These are phyloP conservation scores for Falciphora oryzae DNA, from an alignment of 2,329 filamentous ascomycete genomes.

Conservation along the genomic window DNA sequence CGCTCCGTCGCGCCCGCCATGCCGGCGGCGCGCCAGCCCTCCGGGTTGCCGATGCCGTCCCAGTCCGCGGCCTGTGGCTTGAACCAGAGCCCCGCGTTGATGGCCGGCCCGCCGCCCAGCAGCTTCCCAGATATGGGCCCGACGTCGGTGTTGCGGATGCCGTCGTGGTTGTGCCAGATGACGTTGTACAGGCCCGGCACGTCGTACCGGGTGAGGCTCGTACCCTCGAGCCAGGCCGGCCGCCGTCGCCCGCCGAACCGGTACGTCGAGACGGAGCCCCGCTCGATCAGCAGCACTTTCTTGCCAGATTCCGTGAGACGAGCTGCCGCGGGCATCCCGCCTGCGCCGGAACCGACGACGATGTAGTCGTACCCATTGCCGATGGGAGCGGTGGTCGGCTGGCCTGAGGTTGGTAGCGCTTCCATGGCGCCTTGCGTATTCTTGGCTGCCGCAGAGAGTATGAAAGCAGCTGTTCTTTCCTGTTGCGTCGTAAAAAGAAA, in stretches of 20 bases:
- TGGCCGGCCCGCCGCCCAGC: conserved; percentile 59
- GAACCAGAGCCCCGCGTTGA: conserved; percentile 66
- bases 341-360: conserved; percentile 55
- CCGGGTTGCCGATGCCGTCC: conserved; percentile 61
- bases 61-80: conserved; percentile 61
- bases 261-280: conserved; percentile 54
- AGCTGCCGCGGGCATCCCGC: conserved; percentile 55
- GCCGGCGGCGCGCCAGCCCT: conserved; percentile 63
- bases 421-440: background rate
- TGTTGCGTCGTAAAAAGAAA: too few species aligned
- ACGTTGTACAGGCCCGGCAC: conserved; percentile 66
- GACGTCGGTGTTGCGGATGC: conserved; percentile 60
- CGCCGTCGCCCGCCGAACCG: conserved; percentile 57
- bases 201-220: conserved; percentile 63
- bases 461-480: too few species aligned
- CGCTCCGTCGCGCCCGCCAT: conserved; percentile 53
- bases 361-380: conserved; percentile 50
- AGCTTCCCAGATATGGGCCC: conserved; percentile 68
- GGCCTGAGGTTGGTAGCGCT: too few species aligned
- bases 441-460: background rate
- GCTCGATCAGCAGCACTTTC: conserved; percentile 59
- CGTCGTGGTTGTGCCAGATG: conserved; percentile 58
- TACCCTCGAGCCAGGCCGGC: conserved; percentile 55
- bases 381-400: background rate
- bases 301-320: conserved; percentile 58